phyloP scores from a whole-genome alignment of 1,139 yeast species.

The Groenewaldozyma sp. region DNA sequence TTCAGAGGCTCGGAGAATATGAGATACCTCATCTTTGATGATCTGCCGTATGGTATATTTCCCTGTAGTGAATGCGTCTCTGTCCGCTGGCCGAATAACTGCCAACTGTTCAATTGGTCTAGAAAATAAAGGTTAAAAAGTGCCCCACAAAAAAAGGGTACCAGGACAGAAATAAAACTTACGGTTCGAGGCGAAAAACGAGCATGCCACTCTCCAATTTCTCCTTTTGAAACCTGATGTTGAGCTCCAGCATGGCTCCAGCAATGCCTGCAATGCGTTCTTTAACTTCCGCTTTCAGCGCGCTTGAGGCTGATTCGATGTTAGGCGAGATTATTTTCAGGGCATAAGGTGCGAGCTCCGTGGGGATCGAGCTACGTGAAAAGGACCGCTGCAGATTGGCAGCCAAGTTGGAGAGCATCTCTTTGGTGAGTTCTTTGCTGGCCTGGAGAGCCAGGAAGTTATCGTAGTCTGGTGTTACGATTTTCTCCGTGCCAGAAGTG shows the following conservation, averaged over 20 bases:
- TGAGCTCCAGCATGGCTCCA: constrained; percentile 20
- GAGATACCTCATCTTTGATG: constrained; percentile 16
- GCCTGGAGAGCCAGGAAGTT: constrained; percentile 13
- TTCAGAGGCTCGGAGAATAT: neutral
- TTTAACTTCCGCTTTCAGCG: constrained; percentile 16
- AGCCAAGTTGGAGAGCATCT: constrained; percentile 15
- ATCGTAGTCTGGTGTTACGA: constrained; percentile 38
- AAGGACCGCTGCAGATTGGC: constrained; percentile 18
- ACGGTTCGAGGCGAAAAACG: constrained; percentile 28
- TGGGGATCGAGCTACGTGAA: constrained; percentile 14
- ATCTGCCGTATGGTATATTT: constrained; percentile 23
- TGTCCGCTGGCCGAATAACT: constrained; percentile 18
- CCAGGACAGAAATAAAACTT: constrained; percentile 4
- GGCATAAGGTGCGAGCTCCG: constrained; percentile 28
- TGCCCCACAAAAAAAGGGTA: no score
- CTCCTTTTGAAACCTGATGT: constrained; percentile 21
- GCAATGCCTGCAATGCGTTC: constrained; percentile 20
- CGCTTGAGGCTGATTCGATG: constrained; percentile 16
- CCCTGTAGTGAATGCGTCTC: constrained; percentile 22
- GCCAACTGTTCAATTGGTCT: constrained; percentile 27
- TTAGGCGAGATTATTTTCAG: constrained; percentile 23
- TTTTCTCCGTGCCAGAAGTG: constrained; percentile 26
- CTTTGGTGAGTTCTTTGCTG: constrained; percentile 21
- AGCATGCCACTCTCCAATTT: constrained; percentile 25
- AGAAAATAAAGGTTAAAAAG: constrained; percentile 11